Percentiles rank a stretch among this genome's conserved stretches.
Conservation (phyloP, 208 protist genomes). For the Trichomonas tenax region DNA sequence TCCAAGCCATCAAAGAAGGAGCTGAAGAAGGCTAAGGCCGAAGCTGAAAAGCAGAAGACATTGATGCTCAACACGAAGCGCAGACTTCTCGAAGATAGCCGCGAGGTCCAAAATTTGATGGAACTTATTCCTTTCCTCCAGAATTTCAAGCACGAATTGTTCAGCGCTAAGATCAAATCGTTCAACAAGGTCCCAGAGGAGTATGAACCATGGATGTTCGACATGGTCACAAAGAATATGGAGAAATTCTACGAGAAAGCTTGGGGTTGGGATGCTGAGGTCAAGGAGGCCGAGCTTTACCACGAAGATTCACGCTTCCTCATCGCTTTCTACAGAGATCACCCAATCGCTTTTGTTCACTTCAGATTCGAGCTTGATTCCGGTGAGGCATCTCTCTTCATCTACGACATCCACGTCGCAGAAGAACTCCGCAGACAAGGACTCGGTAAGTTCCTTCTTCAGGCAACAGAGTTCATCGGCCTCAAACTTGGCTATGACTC, state of each 20-base stretch:
- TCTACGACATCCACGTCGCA: background rate
- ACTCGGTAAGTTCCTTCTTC: background rate
- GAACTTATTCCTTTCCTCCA: background rate
- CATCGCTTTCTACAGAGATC: background rate
- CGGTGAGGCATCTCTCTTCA: background rate
- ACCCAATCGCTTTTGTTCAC: background rate
- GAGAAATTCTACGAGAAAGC: background rate
- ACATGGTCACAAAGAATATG: background rate
- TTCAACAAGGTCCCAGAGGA: background rate
- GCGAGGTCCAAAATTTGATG: background rate
- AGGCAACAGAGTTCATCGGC: background rate
- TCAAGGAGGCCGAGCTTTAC: background rate
- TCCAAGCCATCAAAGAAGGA: too few relatives aligned
- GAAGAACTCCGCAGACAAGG: background rate
- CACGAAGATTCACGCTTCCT: background rate
- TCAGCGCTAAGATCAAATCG: background rate
- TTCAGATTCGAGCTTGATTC: background rate
- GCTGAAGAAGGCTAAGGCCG: background rate
- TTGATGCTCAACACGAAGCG: background rate
- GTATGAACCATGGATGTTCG: background rate
- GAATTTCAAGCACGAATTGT: background rate
- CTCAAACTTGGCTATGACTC: background rate
- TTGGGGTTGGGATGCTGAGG: slow-evolving; percentile 1
- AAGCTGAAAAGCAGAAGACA: background rate
- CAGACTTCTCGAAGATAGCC: background rate